A percentile compares a stretch with the other conserved stretches of the same genome.
Conservation (phyloP, 2,329 filamentous ascomycete genomes). For the Lachnum nothofagi region DNA sequence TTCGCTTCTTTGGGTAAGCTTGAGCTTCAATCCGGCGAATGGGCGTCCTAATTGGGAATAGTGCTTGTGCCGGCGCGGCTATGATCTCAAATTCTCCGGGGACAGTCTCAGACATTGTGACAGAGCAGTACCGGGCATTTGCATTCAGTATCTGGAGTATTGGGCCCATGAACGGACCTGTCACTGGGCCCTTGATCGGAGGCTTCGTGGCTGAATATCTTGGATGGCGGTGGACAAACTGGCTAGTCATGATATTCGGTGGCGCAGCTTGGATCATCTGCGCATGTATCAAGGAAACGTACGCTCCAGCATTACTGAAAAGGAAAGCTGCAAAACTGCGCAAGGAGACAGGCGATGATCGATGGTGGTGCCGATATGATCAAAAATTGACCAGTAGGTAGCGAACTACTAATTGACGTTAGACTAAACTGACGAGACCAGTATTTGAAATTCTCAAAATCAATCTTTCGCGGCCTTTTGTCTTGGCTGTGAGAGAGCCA, state of each 20-base stretch:
- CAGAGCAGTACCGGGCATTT: slow-evolving; percentile 73
- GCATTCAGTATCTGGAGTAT: slow-evolving; percentile 79
- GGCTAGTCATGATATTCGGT: slow-evolving; percentile 69
- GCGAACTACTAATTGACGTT: background rate
- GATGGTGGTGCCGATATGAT: slow-evolving; percentile 80
- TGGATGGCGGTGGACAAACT: slow-evolving; percentile 85
- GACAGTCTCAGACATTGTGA: slow-evolving; percentile 76
- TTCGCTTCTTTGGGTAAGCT: slow-evolving; percentile 65
- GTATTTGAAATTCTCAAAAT: slow-evolving; percentile 65
- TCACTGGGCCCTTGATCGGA: slow-evolving; percentile 65
- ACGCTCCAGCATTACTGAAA: slow-evolving; percentile 65
- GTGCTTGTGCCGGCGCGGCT: slow-evolving; percentile 66
- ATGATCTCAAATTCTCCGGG: slow-evolving; percentile 82
- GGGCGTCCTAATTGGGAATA: slow-evolving; percentile 21
- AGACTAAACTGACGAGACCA: slow-evolving; percentile 36
- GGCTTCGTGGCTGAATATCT: slow-evolving; percentile 73
- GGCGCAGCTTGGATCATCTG: slow-evolving; percentile 58
- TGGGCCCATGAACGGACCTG: slow-evolving; percentile 74
- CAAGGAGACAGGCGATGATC: slow-evolving; percentile 63
- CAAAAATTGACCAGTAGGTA: slow-evolving; percentile 41
- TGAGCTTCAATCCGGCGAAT: background rate
- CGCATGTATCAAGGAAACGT: slow-evolving; percentile 65
- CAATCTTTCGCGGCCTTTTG: slow-evolving; percentile 72
- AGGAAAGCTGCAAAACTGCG: slow-evolving; percentile 58
- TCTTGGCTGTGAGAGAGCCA: slow-evolving; percentile 73